Evolutionary conservation across 768 basidiomycete genomes (phyloP), one percentile per base, ranked within the genome.

Genomic region (Candolleomyces aberdarensis): DNA sequence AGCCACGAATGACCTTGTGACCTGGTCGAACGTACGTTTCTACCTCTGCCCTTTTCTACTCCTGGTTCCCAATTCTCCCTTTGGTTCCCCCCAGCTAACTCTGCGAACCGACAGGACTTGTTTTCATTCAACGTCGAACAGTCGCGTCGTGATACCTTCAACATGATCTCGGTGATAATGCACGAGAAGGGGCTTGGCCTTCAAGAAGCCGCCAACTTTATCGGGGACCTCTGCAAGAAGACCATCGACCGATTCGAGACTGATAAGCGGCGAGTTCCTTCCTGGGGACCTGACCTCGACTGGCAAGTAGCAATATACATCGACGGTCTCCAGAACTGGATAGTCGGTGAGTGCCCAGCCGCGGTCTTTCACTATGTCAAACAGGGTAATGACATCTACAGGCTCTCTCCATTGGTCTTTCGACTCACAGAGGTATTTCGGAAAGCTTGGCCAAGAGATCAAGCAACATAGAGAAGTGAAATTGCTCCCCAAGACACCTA

Each of bases 91-190:
- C 41, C 19, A 19, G 48, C n/a, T 51, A 41, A 36, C 41, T 43
- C 41, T 3, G 59, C 29, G 22, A 2, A 17, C 13, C 15, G 32
- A 22, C 43, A 89, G 88, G 89, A 90, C 63, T 84, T 90, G 26
- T 86, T 87, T 67, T 91, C 88, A 0, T 91, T 87, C 71, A 88
- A 89, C 61, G 81, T 83, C 40, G 89, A 91, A 67, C 89, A 90
- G 71, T 81, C 86, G 0, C 81, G 84, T 10, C 80, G 79, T 13
- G 85, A 88, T 63, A 85, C 82, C n/a, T 85, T 88, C 70, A 90
- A 91, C 69, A 85, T 90, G 79, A 79, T 91, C 54, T 74, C 78
- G 19, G 84, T 89, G 56, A 78, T 88, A 63, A 89, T 87, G 85
- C 72, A 78, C 32, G 76, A 85, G 61, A 80, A 84, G 56, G 82